phyloP scores from a whole-genome alignment of 2,329 filamentous ascomycete species.

The Blastomyces parvus region DNA sequence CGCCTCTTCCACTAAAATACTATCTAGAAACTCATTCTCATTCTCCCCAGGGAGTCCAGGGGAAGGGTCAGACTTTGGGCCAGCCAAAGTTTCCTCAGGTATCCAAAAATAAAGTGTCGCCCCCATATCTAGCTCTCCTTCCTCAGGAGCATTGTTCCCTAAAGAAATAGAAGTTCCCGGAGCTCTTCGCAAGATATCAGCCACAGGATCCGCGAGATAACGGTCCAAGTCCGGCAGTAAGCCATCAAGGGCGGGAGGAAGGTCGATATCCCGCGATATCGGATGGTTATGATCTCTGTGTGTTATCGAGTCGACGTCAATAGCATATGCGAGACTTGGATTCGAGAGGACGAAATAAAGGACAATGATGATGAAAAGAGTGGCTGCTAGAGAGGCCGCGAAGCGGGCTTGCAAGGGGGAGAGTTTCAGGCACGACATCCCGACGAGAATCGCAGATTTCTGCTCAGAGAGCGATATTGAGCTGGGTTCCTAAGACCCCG shows the following conservation, averaged over 20 bases:
- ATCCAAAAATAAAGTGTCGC: conserved; percentile 57
- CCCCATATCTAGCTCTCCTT: conserved; percentile 54
- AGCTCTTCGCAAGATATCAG: conserved; percentile 48
- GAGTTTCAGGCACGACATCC: conserved; percentile 42
- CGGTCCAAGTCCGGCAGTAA: conserved; percentile 18
- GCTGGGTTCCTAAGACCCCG: background rate
- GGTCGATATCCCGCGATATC: conserved; percentile 30
- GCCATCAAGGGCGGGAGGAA: background rate
- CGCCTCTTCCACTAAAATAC: conserved; percentile 16
- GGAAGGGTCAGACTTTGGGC: conserved; percentile 31
- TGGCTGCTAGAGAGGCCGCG: conserved; percentile 55
- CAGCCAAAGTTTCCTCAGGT: conserved; percentile 45
- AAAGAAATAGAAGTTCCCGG: conserved; percentile 42
- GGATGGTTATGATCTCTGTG: conserved; percentile 41
- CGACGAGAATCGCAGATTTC: conserved; percentile 20
- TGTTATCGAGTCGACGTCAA: conserved; percentile 42
- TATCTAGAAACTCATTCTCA: conserved; percentile 18
- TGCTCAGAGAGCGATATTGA: background rate
- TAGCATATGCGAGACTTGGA: conserved; percentile 52
- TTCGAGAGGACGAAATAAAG: conserved; percentile 54
- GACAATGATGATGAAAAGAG: conserved; percentile 49
- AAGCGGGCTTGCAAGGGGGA: conserved; percentile 64
- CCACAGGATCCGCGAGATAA: conserved; percentile 24
- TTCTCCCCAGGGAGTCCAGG: conserved; percentile 12
- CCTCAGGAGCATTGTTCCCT: conserved; percentile 55